Evolutionary conservation across 148 eudicot genomes (phyloP), one percentile per base, ranked within the genome.

Genomic region (Camellia lanceoleosa): DNA sequence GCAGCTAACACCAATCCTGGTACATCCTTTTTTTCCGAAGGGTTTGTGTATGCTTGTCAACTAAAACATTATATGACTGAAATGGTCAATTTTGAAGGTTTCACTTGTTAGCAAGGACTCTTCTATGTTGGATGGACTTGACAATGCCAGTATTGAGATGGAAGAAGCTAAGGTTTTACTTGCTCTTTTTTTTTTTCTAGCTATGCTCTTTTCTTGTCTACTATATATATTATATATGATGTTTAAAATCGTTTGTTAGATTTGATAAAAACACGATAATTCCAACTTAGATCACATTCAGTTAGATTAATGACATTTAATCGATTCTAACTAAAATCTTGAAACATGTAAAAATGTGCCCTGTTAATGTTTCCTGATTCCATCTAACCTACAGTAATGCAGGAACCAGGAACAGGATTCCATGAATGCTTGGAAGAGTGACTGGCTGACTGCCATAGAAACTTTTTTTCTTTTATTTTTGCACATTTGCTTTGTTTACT

Each of bases 61-160:
- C 47, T 74, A 70, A 61, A 43, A 68, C 19, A 19, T n/a, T 76
- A 12, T 47, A 55, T 79, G 73, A 80, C 64, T 79, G 54, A 82
- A 59, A 14, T 83, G 66, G 73, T 58, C 20, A 9, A 74, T 38
- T 78, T 80, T 81, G 18, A 85, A 96, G 99, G 99, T 96, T 83
- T 96, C 99, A 72, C 99, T 96, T 68, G 99, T 96, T 72, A 96
- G 99, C 87, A 96, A 93, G 88, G 99, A 96, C 85, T 94, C 99
- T 58, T 96, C 99, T 38, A 96, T 96, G 99, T 85, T 96, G 83
- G 99, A 96, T 88, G 99, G 99, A 77, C 98, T 94, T 85, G 99
- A 92, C 71, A 92, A 92, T 86, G 99, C 99, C 71, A 93, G 98
- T 82, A 88, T 85, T 68, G 98, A 93, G 87, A 96, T 96, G 93